Percentiles rank a stretch among this genome's conserved stretches.
Evolutionary conservation across 1,284 basidiomycete genomes (phyloP).

Genomic region (Rhizoctonia solani): DNA sequence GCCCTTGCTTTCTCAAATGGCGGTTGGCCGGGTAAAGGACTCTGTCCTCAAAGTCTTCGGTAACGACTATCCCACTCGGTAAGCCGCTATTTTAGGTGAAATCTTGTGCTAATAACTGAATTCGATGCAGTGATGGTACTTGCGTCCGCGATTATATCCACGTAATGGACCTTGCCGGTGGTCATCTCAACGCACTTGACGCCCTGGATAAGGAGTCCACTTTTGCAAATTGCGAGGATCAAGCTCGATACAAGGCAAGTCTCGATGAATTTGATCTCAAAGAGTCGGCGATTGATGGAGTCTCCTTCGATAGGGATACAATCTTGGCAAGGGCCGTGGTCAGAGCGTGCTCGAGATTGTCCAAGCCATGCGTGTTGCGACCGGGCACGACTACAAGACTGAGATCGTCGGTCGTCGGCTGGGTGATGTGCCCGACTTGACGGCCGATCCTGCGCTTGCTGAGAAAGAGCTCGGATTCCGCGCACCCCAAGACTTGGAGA

Average conservation of each 20-base stretch:
- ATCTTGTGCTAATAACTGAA: too few relatives aligned
- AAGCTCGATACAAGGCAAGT: slow-evolving; percentile 38
- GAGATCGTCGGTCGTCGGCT: slow-evolving; percentile 89
- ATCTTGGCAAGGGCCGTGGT: slow-evolving; percentile 92
- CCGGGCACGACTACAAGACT: slow-evolving; percentile 86
- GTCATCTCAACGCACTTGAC: slow-evolving; percentile 91
- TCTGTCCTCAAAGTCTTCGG: slow-evolving; percentile 91
- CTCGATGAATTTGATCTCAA: neutral
- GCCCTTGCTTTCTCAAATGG: slow-evolving; percentile 94
- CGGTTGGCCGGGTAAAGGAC: slow-evolving; percentile 85
- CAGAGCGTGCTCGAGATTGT: slow-evolving; percentile 94
- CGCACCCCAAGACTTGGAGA: slow-evolving; percentile 77
- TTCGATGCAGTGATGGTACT: slow-evolving; percentile 78
- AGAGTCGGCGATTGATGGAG: neutral
- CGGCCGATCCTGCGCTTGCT: slow-evolving; percentile 90
- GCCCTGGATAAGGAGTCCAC: slow-evolving; percentile 70
- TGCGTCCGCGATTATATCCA: slow-evolving; percentile 98
- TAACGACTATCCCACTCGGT: slow-evolving; percentile 96
- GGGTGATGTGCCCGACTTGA: slow-evolving; percentile 96
- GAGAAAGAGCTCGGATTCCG: slow-evolving; percentile 95
- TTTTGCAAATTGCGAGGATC: slow-evolving; percentile 41
- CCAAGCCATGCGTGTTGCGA: slow-evolving; percentile 92
- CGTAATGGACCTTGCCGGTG: slow-evolving; percentile 91
- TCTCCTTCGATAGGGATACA: slow-evolving; percentile 64
- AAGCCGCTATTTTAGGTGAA: too few relatives aligned